Conservation (phyloP, 352 stramenopile species). For the Aphanomyces invadans region DNA sequence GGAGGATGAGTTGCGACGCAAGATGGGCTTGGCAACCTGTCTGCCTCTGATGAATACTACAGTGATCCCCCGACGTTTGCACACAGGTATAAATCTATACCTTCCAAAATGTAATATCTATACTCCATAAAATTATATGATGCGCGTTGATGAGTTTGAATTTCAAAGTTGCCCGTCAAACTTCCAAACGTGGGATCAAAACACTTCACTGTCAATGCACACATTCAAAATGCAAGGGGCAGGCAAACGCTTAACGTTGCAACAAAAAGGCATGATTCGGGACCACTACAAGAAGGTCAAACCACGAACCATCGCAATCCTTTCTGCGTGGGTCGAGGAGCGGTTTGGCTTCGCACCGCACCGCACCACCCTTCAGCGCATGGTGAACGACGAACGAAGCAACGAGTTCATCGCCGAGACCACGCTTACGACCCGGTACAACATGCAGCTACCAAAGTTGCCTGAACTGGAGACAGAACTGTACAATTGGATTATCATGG, state of each 20-base stretch:
- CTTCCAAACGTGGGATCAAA: not conserved
- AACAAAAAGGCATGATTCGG: not conserved
- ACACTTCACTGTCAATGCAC: not conserved
- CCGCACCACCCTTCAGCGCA: not conserved
- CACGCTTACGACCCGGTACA: not conserved
- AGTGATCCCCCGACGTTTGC: not conserved
- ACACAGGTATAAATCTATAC: not conserved
- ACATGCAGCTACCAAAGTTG: not conserved
- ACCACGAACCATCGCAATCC: not conserved
- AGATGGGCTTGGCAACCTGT: too few relatives aligned
- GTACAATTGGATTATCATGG: not conserved
- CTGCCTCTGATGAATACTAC: too few relatives aligned
- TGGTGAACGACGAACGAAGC: not conserved
- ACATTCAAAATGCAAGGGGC: not conserved
- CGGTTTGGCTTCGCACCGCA: not conserved
- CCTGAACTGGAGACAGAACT: not conserved
- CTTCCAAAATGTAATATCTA: not conserved
- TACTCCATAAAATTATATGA: not conserved
- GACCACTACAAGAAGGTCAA: not conserved
- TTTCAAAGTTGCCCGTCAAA: not conserved
- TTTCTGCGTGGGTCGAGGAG: not conserved
- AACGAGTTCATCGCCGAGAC: not conserved
- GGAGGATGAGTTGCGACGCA: too few relatives aligned
- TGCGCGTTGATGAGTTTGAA: not conserved
- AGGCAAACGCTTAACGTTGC: not conserved